Conservation (phyloP, 2,329 filamentous ascomycete species). For the Aspergillus sp. region DNA sequence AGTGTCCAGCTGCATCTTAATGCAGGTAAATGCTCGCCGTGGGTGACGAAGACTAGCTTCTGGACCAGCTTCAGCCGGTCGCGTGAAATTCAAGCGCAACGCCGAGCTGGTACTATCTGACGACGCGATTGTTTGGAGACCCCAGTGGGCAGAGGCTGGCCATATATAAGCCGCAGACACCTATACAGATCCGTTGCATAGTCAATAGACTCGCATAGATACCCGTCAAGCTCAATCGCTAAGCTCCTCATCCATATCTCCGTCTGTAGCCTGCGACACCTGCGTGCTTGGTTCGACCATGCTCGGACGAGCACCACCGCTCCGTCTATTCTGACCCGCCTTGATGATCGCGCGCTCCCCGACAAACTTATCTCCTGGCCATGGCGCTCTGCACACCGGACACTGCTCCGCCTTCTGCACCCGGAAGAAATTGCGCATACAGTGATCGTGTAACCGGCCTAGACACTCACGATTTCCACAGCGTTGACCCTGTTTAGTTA, state of each 20-base stretch:
- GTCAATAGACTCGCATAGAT: not conserved
- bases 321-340: constrained; percentile 21
- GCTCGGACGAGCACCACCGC: constrained; percentile 16
- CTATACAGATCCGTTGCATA: not conserved
- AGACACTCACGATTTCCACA: constrained; percentile 69
- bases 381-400: constrained; percentile 55
- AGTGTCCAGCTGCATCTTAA: not conserved
- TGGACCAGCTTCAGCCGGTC: not conserved
- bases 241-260: not conserved
- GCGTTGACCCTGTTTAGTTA: constrained; percentile 61
- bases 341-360: constrained; percentile 51
- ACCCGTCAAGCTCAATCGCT: constrained; percentile 9
- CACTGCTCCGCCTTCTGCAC: constrained; percentile 63
- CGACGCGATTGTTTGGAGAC: too few relatives aligned
- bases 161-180: not conserved
- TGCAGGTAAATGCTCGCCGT: not conserved
- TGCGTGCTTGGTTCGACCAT: constrained; percentile 15
- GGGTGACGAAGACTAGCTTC: not conserved
- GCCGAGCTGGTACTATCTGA: too few relatives aligned
- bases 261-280: constrained; percentile 1
- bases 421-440: constrained; percentile 71
- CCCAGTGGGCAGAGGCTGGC: not conserved
- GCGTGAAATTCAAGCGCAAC: not conserved
- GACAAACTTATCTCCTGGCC: constrained; percentile 53
- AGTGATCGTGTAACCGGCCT: constrained; percentile 74